Percentiles rank a stretch among this genome's conserved stretches.
Evolutionary conservation across 192 early-diverging fungal species (phyloP).

Genomic region (Coemansia sp.): DNA sequence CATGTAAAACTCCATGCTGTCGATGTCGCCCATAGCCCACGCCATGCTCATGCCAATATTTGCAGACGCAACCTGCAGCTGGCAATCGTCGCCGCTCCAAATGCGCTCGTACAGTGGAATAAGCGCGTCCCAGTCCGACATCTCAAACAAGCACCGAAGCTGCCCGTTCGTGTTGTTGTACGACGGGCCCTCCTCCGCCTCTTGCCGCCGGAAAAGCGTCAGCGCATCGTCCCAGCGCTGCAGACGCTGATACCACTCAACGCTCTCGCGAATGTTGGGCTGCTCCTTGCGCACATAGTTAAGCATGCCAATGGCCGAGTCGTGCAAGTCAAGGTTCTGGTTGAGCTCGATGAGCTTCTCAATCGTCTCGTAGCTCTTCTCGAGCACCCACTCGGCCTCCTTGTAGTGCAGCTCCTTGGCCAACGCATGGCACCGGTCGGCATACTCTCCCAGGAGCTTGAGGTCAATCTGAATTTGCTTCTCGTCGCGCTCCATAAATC

Average conservation of each 20-base stretch:
- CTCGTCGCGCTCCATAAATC: constrained; percentile 97
- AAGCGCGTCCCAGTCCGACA: constrained; percentile 89
- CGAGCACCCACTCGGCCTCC: constrained; percentile 82
- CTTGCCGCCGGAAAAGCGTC: constrained; percentile 72
- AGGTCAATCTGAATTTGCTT: constrained; percentile 91
- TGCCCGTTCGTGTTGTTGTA: constrained; percentile 64
- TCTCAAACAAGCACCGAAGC: constrained; percentile 84
- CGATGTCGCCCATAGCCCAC: constrained; percentile 86
- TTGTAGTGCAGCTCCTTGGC: constrained; percentile 96
- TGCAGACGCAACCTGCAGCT: constrained; percentile 70
- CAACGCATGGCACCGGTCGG: constrained; percentile 85
- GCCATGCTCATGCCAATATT: constrained; percentile 81
- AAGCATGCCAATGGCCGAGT: constrained; percentile 90
- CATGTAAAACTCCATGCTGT: constrained; percentile 88
- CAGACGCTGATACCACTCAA: constrained; percentile 88
- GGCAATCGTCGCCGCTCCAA: constrained; percentile 57
- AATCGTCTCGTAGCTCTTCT: constrained; percentile 72
- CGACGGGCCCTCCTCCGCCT: constrained; percentile 37
- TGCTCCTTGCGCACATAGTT: constrained; percentile 71
- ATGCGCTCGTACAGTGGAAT: constrained; percentile 68
- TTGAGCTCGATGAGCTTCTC: constrained; percentile 89
- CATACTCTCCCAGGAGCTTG: constrained; percentile 78
- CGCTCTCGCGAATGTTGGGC: constrained; percentile 74
- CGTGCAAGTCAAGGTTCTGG: constrained; percentile 85
- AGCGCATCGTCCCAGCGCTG: constrained; percentile 90